Evolutionary conservation across 129 eudicot species (phyloP), one percentile per base, ranked within the genome.

Genomic region (Arctium lappa): DNA sequence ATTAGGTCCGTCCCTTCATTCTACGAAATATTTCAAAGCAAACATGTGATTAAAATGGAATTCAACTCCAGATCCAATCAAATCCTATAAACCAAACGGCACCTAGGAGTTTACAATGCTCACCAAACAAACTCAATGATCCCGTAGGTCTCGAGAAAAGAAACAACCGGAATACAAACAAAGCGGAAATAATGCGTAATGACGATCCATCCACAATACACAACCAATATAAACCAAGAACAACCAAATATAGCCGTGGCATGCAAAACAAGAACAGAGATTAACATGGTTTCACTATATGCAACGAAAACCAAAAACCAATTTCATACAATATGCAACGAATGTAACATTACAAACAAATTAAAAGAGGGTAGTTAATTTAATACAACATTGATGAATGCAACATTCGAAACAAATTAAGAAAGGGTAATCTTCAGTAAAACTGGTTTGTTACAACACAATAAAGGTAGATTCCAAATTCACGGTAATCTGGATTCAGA

Each of bases 401-500:
- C 8, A 77, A 75, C 73, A 70, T 38, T 34, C 8, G 46, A 77
- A 83, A 77, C 34, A 70, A 34, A 48, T 8, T 32, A n/a, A 32
- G 48, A 69, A 53, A 60, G 0, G 29, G 68, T 60, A 60, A 66
- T 46, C 3, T 78, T 79, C 46, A 33, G 44, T 65, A 68, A 42
- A 69, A 16, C 22, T 15, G 81, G 71, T 69, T 69, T 69, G 72
- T 76, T 68, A 75, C 70, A 78, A 62, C 62, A 84, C 34, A 73
- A 8, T 3, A 37, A 37, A 37, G 11, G 66, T 77, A 8, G 3
- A 78, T 70, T 70, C 74, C 50, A 40, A 8, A 72, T 83, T 72
- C 63, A 69, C 2, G 31, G 11, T 73, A 46, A 66, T 16, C 73
- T 40, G 29, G 13, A n/a, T 81, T 88, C 85, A 94, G 34, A 90